Evolutionary conservation across 345 rosid genomes (phyloP), one percentile per base, ranked within the genome.

Genomic region (Laguncularia racemosa): DNA sequence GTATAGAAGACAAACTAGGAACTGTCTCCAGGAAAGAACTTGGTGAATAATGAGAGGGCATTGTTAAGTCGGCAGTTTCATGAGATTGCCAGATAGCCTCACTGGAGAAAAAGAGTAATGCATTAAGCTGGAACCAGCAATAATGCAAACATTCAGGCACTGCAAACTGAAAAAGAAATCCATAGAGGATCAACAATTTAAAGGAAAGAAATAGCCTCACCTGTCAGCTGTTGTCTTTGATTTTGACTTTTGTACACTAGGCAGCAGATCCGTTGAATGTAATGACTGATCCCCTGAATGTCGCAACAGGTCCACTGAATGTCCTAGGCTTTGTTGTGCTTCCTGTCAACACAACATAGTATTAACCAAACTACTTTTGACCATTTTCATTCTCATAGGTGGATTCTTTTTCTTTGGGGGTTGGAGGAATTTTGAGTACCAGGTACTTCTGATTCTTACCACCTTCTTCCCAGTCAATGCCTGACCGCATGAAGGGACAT

Each of bases 101-200:
- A 67, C 84, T 73, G 89, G 75, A 67, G 77, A 79, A 70, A 78
- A 78, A 67, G 79, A 78, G 72, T 69, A 66, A 69, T 58, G 72
- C 68, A 58, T 69, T 67, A 74, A 67, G 78, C 81, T 76, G 71
- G 67, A 70, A 50, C 62, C 56, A 38, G 64, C 56, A 65, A 62
- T 67, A 64, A 68, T 40, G 70, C 67, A 67, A 54, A 20, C 38
- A 54, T 10, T 28, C 20, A 54, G 17, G 20, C 16, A 54, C 57
- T 28, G 19, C 20, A 28, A n/a, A 54, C 40, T 33, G 9, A 33
- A 6, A 33, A 33, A 6, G 1, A 33, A 6, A 33, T 33, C 40
- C 40, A 33, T 6, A 33, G 2, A 33, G 40, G 40, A 33, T 23
- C 40, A 33, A 33, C 1, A 8, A 6, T 33, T 33, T 33, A 33